Evolutionary conservation across 2,329 filamentous ascomycete genomes (phyloP).

Genomic region (Pseudogymnoascus sp.): DNA sequence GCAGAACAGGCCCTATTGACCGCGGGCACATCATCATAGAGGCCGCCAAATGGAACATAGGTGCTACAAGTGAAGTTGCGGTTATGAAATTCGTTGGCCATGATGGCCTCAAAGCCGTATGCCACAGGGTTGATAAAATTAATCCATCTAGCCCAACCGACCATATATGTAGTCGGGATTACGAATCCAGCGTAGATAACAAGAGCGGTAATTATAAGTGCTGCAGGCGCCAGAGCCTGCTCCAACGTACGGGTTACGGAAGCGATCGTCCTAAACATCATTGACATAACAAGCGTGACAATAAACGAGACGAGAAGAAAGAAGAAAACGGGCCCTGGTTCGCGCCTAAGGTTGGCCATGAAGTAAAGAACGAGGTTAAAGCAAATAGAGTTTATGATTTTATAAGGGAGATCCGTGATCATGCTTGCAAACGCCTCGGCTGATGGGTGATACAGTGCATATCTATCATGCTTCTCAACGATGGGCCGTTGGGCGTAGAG

Average conservation of each 20-base stretch:
- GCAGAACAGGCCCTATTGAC: constrained; percentile 49
- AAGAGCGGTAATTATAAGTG: constrained; percentile 38
- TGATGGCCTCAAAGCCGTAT: constrained; percentile 62
- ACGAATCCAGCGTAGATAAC: constrained; percentile 49
- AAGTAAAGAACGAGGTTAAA: constrained; percentile 82
- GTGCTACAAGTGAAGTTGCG: constrained; percentile 48
- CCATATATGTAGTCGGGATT: constrained; percentile 56
- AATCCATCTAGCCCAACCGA: constrained; percentile 57
- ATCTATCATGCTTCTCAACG: constrained; percentile 79
- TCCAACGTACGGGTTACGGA: constrained; percentile 67
- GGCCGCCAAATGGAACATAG: constrained; percentile 43
- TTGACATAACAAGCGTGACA: constrained; percentile 70
- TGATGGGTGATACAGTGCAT: constrained; percentile 81
- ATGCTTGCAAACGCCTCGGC: constrained; percentile 81
- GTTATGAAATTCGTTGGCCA: constrained; percentile 65
- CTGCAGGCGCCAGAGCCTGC: constrained; percentile 55
- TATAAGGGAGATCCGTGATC: constrained; percentile 77
- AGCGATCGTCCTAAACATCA: constrained; percentile 74
- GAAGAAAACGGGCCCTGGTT: constrained; percentile 74
- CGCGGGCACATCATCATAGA: constrained; percentile 39
- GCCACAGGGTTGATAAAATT: constrained; percentile 62
- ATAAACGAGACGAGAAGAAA: constrained; percentile 71
- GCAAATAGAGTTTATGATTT: constrained; percentile 61
- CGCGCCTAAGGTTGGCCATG: constrained; percentile 70
- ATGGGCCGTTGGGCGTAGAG: constrained; percentile 81